Base-by-base conservation (phyloP, 768 basidiomycete genomes). In the Trametes villosa region DNA sequence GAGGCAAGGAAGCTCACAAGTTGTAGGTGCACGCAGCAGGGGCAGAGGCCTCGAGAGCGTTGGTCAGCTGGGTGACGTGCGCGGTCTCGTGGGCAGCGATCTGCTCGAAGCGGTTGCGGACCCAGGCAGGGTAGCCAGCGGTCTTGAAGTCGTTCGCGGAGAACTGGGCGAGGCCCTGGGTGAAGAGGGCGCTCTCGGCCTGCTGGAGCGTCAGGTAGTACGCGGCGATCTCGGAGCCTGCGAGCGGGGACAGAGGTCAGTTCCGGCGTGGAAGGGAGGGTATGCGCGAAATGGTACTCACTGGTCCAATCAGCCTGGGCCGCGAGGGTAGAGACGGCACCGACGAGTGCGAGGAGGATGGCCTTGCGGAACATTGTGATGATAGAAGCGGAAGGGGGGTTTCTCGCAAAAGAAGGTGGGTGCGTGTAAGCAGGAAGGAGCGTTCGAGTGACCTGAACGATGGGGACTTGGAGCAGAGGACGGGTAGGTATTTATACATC, bases 1-100 rank as follows among this genome's bases (percentile, higher is more conserved):
- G 26, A 17, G 20, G 1, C 15, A 5, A 41, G 5, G 36, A 6
- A n/a, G 41, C 63, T 47, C 20, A 63, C 62, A 48, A 63, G 62
- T 30, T 44, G 50, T 63, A 63, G 26, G 47, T 51, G 62, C 62
- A 63, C n/a, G 57, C n/a, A 51, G 46, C 57, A 15, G 57, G 51
- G 26, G 63, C 63, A 31, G 29, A 54, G 13, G 3, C 30, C 13
- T 59, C 63, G 48, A 87, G 72, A 2, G 76, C 75, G 18, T 65
- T 67, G 12, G 83, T 73, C 26, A 88, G 74, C 67, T 83, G 78
- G 9, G 76, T 68, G 59, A 86, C 83, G 74, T 89, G 88, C 11
- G 74, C 71, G 30, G 68, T 66, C 67, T 87, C 85, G 70, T 88
- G 85, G 29, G 76, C 74, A 31, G 72, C 72, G 53, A 89, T 83